Evolutionary conservation across 129 eudicot species (phyloP).

Genomic region (Pulicaria dysenterica): DNA sequence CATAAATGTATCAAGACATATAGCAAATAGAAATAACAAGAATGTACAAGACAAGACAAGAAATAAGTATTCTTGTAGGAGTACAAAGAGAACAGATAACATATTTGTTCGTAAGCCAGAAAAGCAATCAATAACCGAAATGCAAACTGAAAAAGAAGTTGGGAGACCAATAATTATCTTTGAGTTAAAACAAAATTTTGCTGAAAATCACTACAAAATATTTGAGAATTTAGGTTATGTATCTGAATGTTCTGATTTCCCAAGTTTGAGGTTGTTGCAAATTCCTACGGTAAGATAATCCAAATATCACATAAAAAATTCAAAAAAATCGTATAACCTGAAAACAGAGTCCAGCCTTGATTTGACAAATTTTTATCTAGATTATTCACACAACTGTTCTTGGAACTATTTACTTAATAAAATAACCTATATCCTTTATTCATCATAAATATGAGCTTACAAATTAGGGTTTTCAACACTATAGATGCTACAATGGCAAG

Average conservation of each 20-base stretch:
- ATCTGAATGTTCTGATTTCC: neutral
- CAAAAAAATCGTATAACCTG: neutral
- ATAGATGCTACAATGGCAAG: neutral
- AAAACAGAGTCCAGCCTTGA: neutral
- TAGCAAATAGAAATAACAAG: neutral
- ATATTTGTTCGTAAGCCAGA: neutral
- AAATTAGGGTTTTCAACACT: conserved; percentile 1
- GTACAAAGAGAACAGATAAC: neutral
- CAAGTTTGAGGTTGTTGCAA: neutral
- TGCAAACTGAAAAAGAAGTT: neutral
- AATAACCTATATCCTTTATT: neutral
- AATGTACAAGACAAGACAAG: neutral
- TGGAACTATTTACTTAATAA: neutral
- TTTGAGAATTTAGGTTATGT: neutral
- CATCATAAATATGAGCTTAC: neutral
- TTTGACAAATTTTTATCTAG: neutral
- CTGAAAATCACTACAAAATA: neutral
- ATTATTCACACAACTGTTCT: neutral
- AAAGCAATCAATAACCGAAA: neutral
- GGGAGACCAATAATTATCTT: neutral
- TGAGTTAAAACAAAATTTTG: neutral
- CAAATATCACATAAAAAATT: neutral
- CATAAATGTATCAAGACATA: neutral
- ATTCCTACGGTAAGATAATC: neutral
- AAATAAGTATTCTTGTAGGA: neutral